Conservation (phyloP, 2,329 filamentous ascomycete genomes). For the Colletotrichum sp. region DNA sequence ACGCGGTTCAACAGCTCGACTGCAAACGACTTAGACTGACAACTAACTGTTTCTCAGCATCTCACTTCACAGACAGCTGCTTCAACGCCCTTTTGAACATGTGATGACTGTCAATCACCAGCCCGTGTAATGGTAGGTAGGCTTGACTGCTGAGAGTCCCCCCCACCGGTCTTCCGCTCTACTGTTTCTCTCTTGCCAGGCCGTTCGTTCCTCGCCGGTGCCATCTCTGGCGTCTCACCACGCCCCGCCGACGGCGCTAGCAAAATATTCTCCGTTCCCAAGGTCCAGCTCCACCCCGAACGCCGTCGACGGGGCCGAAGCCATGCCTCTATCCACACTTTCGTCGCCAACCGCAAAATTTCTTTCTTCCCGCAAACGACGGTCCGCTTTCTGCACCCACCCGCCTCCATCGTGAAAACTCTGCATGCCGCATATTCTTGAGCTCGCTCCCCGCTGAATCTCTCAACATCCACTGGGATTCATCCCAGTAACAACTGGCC, state of each 20-base stretch:
- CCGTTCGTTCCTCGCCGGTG: too few relatives aligned
- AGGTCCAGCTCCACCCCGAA: neutral
- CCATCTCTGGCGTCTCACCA: too few relatives aligned
- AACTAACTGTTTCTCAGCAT: too few relatives aligned
- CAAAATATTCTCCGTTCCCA: rapidly evolving
- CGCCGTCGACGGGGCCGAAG: neutral
- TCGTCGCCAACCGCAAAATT: neutral
- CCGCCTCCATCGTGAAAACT: neutral
- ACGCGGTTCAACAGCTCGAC: too few relatives aligned
- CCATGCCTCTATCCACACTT: neutral
- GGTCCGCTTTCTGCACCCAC: neutral
- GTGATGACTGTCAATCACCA: too few relatives aligned
- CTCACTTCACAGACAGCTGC: too few relatives aligned
- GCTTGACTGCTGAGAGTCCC: neutral
- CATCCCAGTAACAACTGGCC: neutral
- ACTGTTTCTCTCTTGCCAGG: too few relatives aligned
- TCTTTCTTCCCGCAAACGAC: neutral
- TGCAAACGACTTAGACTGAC: too few relatives aligned
- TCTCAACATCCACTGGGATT: neutral
- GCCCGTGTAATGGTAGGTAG: too few relatives aligned
- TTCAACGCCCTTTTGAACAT: too few relatives aligned
- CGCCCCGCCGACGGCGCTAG: neutral
- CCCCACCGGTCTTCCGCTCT: too few relatives aligned
- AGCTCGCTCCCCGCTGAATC: rapidly evolving
- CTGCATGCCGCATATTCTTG: neutral